These are phyloP conservation scores for Piloderma croceum DNA, from an alignment of 768 basidiomycete species.

Conservation along the genomic window DNA sequence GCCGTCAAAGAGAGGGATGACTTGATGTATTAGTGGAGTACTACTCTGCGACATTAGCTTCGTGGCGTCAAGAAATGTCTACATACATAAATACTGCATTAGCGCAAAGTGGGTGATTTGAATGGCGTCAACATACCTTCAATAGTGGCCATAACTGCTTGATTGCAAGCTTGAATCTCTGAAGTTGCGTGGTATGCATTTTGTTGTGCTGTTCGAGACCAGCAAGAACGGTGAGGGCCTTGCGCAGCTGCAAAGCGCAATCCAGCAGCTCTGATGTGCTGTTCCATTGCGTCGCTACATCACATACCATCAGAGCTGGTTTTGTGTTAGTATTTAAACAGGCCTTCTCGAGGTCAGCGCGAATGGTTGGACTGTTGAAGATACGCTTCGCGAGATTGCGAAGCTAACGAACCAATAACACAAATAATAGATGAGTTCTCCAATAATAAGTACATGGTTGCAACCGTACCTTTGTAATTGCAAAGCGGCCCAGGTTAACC, in stretches of 20 bases:
- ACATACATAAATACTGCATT: neutral
- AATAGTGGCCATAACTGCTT: conserved; percentile 10
- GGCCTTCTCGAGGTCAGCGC: too few species aligned
- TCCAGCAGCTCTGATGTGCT: conserved; percentile 14
- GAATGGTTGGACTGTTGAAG: too few species aligned
- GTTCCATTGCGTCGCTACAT: conserved; percentile 23
- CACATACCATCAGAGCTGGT: conserved; percentile 13
- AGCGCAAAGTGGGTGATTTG: conserved; percentile 4
- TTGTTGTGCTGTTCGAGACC: conserved; percentile 4
- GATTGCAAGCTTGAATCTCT: conserved; percentile 9
- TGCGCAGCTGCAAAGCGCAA: conserved; percentile 9
- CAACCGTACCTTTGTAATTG: conserved; percentile 11
- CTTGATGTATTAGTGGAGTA: conserved; percentile 21
- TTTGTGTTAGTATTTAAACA: neutral
- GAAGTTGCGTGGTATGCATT: conserved; percentile 5
- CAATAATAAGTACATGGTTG: too few species aligned
- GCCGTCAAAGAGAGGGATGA: conserved; percentile 26
- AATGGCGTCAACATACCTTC: conserved; percentile 12
- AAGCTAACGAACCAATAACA: too few species aligned
- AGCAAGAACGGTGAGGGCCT: conserved; percentile 1
- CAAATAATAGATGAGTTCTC: too few species aligned
- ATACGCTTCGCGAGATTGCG: too few species aligned
- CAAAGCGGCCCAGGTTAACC: neutral
- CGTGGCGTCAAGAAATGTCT: conserved; percentile 22
- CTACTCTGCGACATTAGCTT: conserved; percentile 15